phyloP scores from a whole-genome alignment of 1,284 basidiomycete genomes.

The Apiotrichum porosum region DNA sequence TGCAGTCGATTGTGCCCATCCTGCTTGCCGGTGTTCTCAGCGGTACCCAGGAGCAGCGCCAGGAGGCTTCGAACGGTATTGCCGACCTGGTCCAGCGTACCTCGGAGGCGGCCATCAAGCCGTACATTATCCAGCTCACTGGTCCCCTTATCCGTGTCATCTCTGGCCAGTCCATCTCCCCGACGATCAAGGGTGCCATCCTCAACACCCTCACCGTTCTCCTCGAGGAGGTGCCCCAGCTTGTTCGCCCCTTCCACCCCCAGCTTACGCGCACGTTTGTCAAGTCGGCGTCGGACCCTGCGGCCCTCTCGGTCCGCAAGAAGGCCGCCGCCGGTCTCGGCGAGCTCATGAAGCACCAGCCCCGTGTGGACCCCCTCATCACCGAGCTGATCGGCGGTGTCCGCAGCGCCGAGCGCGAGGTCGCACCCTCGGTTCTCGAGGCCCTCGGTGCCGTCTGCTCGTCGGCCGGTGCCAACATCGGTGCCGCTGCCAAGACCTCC shows the following conservation, averaged over 20 bases:
- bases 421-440: constrained; percentile 67
- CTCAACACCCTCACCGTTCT: constrained; percentile 75
- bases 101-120: constrained; percentile 82
- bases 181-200: constrained; percentile 85
- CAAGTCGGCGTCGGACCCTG: constrained; percentile 80
- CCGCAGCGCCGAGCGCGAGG: constrained; percentile 61
- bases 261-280: constrained; percentile 96
- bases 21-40: constrained; percentile 71
- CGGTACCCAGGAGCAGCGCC: constrained; percentile 56
- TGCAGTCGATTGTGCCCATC: constrained; percentile 81
- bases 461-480: constrained; percentile 69
- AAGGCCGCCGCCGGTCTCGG: constrained; percentile 81
- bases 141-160: constrained; percentile 93
- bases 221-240: constrained; percentile 74
- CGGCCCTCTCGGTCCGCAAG: constrained; percentile 72
- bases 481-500: constrained; percentile 65
- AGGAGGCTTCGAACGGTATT: constrained; percentile 91
- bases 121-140: constrained; percentile 93
- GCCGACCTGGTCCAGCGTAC: constrained; percentile 91
- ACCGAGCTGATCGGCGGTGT: constrained; percentile 65
- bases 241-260: constrained; percentile 97
- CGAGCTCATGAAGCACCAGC: constrained; percentile 83
- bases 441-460: constrained; percentile 73
- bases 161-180: constrained; percentile 78
- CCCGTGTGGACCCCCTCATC: constrained; percentile 62